A percentile compares a stretch with the other conserved stretches of the same genome.
These are phyloP conservation scores for Arabis alpina DNA, from an alignment of 345 rosid genomes.

Conservation along the genomic window DNA sequence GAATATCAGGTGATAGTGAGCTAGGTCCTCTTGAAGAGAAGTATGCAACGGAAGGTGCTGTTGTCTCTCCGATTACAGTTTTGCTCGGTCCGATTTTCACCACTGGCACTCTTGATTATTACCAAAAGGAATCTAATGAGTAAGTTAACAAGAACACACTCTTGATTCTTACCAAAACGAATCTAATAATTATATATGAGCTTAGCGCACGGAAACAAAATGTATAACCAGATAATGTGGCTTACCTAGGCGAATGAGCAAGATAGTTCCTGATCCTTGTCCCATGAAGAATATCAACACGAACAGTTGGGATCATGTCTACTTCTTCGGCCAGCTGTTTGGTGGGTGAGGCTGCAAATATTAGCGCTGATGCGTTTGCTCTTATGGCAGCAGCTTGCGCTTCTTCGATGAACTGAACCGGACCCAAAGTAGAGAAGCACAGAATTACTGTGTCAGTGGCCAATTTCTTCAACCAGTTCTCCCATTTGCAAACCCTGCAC, in stretches of 20 bases:
- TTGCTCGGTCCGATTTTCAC: constrained; percentile 51
- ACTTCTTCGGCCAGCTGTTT: constrained; percentile 52
- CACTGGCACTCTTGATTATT: constrained; percentile 47
- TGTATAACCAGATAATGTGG: background rate
- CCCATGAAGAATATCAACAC: constrained; percentile 58
- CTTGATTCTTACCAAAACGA: too few relatives aligned
- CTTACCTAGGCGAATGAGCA: constrained; percentile 47
- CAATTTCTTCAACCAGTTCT: constrained; percentile 42
- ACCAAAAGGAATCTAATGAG: constrained; percentile 29
- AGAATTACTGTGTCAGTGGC: constrained; percentile 54
- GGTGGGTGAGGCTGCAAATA: constrained; percentile 60
- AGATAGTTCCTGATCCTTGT: constrained; percentile 55
- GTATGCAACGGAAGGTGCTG: constrained; percentile 63
- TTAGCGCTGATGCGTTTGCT: constrained; percentile 56
- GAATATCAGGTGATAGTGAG: constrained; percentile 63
- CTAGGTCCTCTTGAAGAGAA: constrained; percentile 83
- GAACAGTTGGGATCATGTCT: constrained; percentile 59
- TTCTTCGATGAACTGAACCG: constrained; percentile 39
- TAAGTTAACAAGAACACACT: background rate
- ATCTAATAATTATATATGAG: background rate
- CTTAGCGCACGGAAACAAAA: background rate
- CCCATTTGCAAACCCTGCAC: constrained; percentile 52
- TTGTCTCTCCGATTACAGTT: constrained; percentile 54
- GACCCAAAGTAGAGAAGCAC: constrained; percentile 64
- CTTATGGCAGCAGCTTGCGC: constrained; percentile 60